Evolutionary conservation across 2,329 filamentous ascomycete genomes (phyloP).

Genomic region (Microsporum ferrugineum): DNA sequence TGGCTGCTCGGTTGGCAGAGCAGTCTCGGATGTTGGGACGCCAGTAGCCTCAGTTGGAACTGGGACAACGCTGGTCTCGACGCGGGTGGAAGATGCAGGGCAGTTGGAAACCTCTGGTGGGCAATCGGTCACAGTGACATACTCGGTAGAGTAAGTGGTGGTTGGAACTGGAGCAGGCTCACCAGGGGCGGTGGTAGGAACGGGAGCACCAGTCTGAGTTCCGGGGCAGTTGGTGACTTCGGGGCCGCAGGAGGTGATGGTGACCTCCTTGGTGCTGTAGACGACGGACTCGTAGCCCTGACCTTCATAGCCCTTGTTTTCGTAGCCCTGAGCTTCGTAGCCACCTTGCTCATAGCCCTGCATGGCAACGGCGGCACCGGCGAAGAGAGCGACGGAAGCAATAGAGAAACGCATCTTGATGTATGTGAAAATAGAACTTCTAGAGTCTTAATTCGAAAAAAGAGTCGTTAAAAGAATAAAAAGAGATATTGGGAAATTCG

Average conservation of each 20-base stretch:
- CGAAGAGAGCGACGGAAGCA: conserved; percentile 32
- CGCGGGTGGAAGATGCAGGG: conserved; percentile 8
- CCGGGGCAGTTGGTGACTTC: conserved; percentile 50
- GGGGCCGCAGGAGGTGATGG: conserved; percentile 51
- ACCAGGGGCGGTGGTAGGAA: conserved; percentile 13
- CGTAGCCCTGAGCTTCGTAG: conserved; percentile 11
- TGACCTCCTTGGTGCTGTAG: conserved; percentile 49
- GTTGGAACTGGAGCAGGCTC: conserved; percentile 18
- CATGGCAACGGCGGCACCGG: conserved; percentile 30
- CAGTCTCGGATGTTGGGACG: not conserved
- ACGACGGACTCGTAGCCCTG: conserved; percentile 31
- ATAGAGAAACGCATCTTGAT: conserved; percentile 36
- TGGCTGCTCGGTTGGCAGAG: conserved; percentile 8
- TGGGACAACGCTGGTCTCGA: conserved; percentile 8
- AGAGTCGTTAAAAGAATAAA: conserved; percentile 22
- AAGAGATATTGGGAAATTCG: conserved; percentile 16
- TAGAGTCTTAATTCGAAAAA: conserved; percentile 1
- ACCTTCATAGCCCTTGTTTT: not conserved
- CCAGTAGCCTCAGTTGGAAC: not conserved
- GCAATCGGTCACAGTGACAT: conserved; percentile 53
- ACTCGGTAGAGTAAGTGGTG: conserved; percentile 46
- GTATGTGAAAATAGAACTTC: not conserved
- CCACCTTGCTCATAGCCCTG: conserved; percentile 19
- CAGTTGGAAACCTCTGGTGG: conserved; percentile 38
- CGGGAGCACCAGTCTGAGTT: conserved; percentile 11